Evolutionary conservation across 2,329 filamentous ascomycete species (phyloP).

Genomic region (Purpureocillium lavendulum): DNA sequence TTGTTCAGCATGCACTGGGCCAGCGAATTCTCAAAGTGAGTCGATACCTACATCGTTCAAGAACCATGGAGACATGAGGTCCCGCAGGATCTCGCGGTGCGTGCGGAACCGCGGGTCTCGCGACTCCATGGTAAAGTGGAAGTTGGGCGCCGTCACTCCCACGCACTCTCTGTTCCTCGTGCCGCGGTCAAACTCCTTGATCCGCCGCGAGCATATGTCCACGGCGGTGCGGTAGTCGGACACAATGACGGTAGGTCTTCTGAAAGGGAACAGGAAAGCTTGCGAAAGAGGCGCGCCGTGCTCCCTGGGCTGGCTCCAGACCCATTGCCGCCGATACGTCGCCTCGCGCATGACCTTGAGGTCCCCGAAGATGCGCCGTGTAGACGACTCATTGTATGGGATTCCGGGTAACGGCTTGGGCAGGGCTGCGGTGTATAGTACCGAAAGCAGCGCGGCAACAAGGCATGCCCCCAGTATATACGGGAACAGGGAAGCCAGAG

Average conservation of each 20-base stretch:
- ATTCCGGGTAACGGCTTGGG: slow-evolving; percentile 16
- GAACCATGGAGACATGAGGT: slow-evolving; percentile 28
- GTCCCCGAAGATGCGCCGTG: slow-evolving; percentile 14
- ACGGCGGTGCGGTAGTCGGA: slow-evolving; percentile 22
- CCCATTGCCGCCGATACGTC: slow-evolving; percentile 15
- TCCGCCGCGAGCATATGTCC: slow-evolving; percentile 22
- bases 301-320: slow-evolving; percentile 15
- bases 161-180: slow-evolving; percentile 15
- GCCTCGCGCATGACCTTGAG: slow-evolving; percentile 8
- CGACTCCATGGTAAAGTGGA: slow-evolving; percentile 24
- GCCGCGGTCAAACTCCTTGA: slow-evolving; percentile 23
- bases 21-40: background rate
- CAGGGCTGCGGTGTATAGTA: slow-evolving; percentile 7
- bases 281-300: slow-evolving; percentile 21
- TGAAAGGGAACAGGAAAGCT: slow-evolving; percentile 23
- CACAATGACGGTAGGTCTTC: slow-evolving; percentile 21
- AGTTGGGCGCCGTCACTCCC: slow-evolving; percentile 14
- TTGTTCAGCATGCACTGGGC: background rate
- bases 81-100: slow-evolving; percentile 23
- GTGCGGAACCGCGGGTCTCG: slow-evolving; percentile 20
- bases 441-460: too few species aligned
- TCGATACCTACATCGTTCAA: slow-evolving; percentile 15
- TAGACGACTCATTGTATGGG: slow-evolving; percentile 15
- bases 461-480: too few species aligned
- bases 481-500: too few species aligned